Evolutionary conservation across 768 basidiomycete species (phyloP), one percentile per base, ranked within the genome.

Genomic region (Phanerodontia chrysosporium): DNA sequence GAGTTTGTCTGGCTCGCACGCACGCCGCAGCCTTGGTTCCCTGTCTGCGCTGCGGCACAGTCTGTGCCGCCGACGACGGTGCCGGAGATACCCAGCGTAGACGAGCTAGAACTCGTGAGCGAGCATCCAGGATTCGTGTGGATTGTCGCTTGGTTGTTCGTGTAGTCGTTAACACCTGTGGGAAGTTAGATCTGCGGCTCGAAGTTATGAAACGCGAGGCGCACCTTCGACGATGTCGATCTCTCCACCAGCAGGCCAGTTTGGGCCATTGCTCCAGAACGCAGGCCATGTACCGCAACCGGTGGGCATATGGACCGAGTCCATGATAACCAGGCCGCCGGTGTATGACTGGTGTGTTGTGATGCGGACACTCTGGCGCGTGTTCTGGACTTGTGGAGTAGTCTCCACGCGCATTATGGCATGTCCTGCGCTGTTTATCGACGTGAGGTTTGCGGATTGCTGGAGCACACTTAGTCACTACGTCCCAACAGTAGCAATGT

Each of bases 371-470:
- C 89, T 87, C 71, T 84, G 80, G 60, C 95, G 83, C 55, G 80
- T 87, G 42, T 70, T 81, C 1, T 64, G 66, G 30, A 95, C 87
- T 18, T 73, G 80, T 10, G 83, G 78, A 4, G 92, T 95, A 6
- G 90, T 95, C 68, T 96, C 92, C 25, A 96, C 86, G 32, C 83
- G 77, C 93, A 98, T 95, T 57, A 97, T 73, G 18, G 89, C 91
- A 72, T 92, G 83, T 22, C 91, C 90, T 10, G 78, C 79, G 24
- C 66, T 62, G 67, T 92, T 95, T 66, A 94, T 78, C 14, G 81
- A 76, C 29, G 86, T 68, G 29, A 98, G 78, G 49, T 83, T 82
- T 59, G 76, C 82, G 7, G 76, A 73, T 69, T 77, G 73, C 85
- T 87, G 57, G 6, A 51, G 16, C 24, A 25, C 36, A 45, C 59